Evolutionary conservation across 331 rosid species (phyloP).

Genomic region (Spiraea crenata): DNA sequence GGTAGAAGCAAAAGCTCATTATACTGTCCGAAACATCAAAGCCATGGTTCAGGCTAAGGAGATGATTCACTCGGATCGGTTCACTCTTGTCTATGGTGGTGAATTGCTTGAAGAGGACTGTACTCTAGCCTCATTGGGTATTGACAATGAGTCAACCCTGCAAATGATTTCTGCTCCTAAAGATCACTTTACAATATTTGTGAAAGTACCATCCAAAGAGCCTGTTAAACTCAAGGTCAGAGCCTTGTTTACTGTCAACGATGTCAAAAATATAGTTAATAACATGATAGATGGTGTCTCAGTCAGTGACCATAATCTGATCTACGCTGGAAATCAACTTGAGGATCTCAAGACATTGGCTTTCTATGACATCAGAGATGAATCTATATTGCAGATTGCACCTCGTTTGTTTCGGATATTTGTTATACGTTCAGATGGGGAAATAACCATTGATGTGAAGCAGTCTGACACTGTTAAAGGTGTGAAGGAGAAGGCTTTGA

Average conservation of each 20-base stretch:
- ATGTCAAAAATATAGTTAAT: constrained; percentile 24
- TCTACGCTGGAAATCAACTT: constrained; percentile 19
- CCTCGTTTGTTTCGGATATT: constrained; percentile 23
- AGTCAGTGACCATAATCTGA: constrained; percentile 4
- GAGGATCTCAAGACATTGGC: constrained; percentile 36
- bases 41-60: constrained; percentile 17
- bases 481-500: constrained; percentile 19
- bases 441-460: constrained; percentile 21
- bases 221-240: background rate
- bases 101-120: constrained; percentile 27
- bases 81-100: constrained; percentile 27
- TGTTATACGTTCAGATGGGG: constrained; percentile 22
- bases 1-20: constrained; percentile 21
- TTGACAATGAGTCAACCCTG: constrained; percentile 19
- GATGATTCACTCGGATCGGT: constrained; percentile 10
- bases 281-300: constrained; percentile 17
- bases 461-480: background rate
- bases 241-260: constrained; percentile 17
- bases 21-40: constrained; percentile 27
- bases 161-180: constrained; percentile 24
- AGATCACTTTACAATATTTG: constrained; percentile 14
- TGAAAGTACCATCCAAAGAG: constrained; percentile 20
- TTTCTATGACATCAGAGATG: constrained; percentile 29
- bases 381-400: constrained; percentile 13
- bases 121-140: constrained; percentile 13